Evolutionary conservation across 2,329 filamentous ascomycete genomes (phyloP).

Genomic region (Pestalotiopsis sp.): DNA sequence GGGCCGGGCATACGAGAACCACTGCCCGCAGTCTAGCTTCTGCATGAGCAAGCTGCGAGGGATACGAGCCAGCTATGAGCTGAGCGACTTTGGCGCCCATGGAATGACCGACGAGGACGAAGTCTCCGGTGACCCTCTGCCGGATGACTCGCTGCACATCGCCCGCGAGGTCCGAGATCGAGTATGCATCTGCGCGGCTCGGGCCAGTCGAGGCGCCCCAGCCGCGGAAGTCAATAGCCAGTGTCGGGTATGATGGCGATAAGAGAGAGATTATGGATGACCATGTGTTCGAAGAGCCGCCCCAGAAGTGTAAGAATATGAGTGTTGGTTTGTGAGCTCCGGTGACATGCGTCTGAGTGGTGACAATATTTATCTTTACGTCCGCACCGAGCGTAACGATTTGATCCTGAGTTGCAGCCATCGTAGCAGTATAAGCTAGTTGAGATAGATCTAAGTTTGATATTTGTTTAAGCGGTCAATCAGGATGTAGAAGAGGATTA

Average conservation of each 20-base stretch:
- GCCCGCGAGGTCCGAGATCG: conserved; percentile 26
- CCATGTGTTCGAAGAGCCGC: conserved; percentile 37
- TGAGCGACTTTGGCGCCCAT: conserved; percentile 43
- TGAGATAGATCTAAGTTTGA: too few species aligned
- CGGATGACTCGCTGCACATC: conserved; percentile 25
- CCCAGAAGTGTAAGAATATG: conserved; percentile 42
- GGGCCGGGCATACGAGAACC: conserved; percentile 36
- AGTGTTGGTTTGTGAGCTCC: background rate
- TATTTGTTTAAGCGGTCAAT: too few species aligned
- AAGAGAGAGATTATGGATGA: conserved; percentile 19
- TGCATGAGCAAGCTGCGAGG: background rate
- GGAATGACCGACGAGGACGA: conserved; percentile 38
- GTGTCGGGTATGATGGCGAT: conserved; percentile 21
- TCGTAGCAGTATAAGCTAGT: background rate
- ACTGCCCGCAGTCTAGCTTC: conserved; percentile 28
- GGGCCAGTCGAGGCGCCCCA: conserved; percentile 38
- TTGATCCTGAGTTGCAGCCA: background rate
- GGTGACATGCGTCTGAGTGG: background rate
- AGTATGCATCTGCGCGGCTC: conserved; percentile 26
- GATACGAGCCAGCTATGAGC: conserved; percentile 19
- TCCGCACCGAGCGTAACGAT: background rate
- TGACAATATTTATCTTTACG: background rate
- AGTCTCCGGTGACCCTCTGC: conserved; percentile 18
- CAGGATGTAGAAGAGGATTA: background rate
- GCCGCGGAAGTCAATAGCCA: conserved; percentile 37